These are phyloP conservation scores for Nakazawaea populi DNA, from an alignment of 805 yeast species.

Conservation along the genomic window DNA sequence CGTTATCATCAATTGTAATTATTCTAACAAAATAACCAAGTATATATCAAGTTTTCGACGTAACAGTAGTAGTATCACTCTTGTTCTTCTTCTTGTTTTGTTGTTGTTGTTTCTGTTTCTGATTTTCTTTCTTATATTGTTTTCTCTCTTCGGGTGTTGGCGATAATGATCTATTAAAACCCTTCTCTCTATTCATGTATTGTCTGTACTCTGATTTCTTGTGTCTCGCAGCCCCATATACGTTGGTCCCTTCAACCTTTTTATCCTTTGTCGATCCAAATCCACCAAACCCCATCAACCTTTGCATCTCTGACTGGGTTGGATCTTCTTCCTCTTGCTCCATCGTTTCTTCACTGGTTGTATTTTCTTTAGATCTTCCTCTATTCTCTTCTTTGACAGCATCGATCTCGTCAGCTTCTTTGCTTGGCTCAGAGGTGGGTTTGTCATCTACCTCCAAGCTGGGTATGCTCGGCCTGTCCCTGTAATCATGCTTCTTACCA, in stretches of 20 bases:
- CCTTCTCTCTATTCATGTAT: slow-evolving; percentile 53
- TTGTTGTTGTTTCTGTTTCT: background rate
- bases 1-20: too few species aligned
- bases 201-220: slow-evolving; percentile 46
- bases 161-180: slow-evolving; percentile 50
- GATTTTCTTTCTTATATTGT: background rate
- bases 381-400: background rate
- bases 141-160: slow-evolving; percentile 30
- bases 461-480: too few species aligned
- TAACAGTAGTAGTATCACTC: too few species aligned
- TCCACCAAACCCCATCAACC: slow-evolving; percentile 53
- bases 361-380: background rate
- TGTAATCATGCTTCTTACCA: too few species aligned
- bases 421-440: too few species aligned
- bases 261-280: slow-evolving; percentile 53
- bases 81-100: too few species aligned
- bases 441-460: too few species aligned
- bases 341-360: background rate
- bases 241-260: slow-evolving; percentile 43
- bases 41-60: background rate
- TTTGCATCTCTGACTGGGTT: slow-evolving; percentile 24
- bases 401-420: too few species aligned
- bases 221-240: slow-evolving; percentile 33
- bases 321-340: background rate
- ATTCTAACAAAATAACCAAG: too few species aligned